Conservation (phyloP, 2,329 filamentous ascomycete genomes). For the Nannizziopsis barbatae region DNA sequence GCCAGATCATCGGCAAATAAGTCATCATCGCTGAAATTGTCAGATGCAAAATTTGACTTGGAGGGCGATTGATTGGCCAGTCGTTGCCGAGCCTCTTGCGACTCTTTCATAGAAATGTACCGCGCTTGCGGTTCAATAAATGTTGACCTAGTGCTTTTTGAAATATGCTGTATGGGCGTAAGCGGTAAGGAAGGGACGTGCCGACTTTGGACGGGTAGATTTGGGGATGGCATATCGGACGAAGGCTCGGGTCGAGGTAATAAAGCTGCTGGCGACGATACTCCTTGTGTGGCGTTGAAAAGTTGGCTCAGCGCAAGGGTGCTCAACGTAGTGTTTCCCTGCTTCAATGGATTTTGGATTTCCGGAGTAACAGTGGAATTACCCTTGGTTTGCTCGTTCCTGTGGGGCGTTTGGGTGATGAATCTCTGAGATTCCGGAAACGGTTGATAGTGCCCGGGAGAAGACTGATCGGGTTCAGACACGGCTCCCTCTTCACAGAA, state of each 20-base stretch:
- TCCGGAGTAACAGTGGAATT: constrained; percentile 30
- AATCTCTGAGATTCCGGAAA: constrained; percentile 40
- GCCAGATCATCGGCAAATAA: constrained; percentile 36
- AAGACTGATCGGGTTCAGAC: constrained; percentile 48
- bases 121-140: constrained; percentile 33
- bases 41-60: constrained; percentile 23
- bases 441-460: constrained; percentile 29
- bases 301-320: constrained; percentile 36
- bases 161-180: constrained; percentile 27
- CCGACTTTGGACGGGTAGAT: constrained; percentile 34
- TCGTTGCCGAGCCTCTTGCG: constrained; percentile 33
- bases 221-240: constrained; percentile 41
- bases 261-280: constrained; percentile 36
- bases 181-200: constrained; percentile 26
- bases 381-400: constrained; percentile 18
- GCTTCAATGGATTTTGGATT: constrained; percentile 35
- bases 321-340: constrained; percentile 27
- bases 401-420: constrained; percentile 31
- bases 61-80: constrained; percentile 25
- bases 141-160: constrained; percentile 26
- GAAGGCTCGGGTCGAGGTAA: constrained; percentile 27
- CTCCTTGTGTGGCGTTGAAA: constrained; percentile 39
- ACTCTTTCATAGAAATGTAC: constrained; percentile 39
- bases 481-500: constrained; percentile 43
- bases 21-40: constrained; percentile 31